Evolutionary conservation across 495 filamentous ascomycete species (phyloP), one percentile per base, ranked within the genome.

Genomic region (Polyplosphaeria fusca): DNA sequence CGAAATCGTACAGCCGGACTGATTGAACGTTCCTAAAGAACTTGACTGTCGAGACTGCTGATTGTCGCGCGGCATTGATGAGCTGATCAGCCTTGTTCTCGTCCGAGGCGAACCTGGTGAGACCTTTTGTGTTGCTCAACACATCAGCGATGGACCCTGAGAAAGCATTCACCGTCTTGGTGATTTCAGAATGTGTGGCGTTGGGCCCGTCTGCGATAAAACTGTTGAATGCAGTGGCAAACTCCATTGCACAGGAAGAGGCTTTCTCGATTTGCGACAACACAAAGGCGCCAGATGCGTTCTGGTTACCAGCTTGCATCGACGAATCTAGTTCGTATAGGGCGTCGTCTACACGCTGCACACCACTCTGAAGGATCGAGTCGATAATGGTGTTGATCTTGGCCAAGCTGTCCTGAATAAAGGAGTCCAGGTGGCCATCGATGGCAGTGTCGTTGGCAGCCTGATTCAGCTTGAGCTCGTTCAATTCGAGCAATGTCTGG

Each of bases 301-400:
- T 97, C 75, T 96, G 92, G 73, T 98, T 98, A 65, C 93, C 93
- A 39, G 93, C 93, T 70, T 96, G 92, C 90, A 95, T 97, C 47
- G 87, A 84, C 3, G 93, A 96, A 69, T 98, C 93, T 23, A 98
- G 78, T 71, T 98, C 93, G 71, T 98, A 98, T 22, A 98, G 73
- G 46, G 93, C 90, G 71, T 98, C 93, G 66, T 98, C 93, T 39
- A 98, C 91, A 35, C 93, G 86, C 71, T 91, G 86, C 48, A 97
- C 90, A 67, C 90, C 94, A 46, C 89, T 84, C 72, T 95, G 90
- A 30, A 98, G 77, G 28, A 98, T 93, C 2, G 93, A 94, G 73
- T 98, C 93, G 64, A 98, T 95, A 57, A 97, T 95, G 48, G 96
- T 91, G 77, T 92, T 91, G 73, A 98, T 88, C 77, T 95, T 95